Evolutionary conservation across 2,329 filamentous ascomycete genomes (phyloP), one percentile per base, ranked within the genome.

Genomic region (Aspergillus alliaceus): DNA sequence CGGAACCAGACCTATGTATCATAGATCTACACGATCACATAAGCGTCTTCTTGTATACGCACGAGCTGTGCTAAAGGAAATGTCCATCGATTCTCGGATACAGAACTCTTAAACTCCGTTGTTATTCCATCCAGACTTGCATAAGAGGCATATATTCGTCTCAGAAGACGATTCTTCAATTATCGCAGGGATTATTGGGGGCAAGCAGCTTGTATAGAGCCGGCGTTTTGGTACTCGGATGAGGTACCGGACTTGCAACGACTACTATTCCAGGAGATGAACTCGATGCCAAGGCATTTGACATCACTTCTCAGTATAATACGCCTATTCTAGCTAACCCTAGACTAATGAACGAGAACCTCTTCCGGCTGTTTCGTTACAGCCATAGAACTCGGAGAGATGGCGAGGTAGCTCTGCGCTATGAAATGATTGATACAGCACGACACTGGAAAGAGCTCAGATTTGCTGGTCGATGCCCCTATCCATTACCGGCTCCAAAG

Each of bases 131-230:
- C 70, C 72, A 14, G 75, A 79, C 62, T 57, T 78, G 35, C 69
- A 78, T 59, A 74, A 72, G 65, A 65, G 73, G 57, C 79, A 79
- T 60, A 75, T 79, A 24, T 79, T 77, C 57, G 70, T 79, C 47
- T 75, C 71, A 7, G 66, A 72, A 48, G 67, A 74, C 8, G 66
- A 78, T 52, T 72, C 76, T 14, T 69, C 69, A 24, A 53, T 66
- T 20, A 64, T 79, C 6, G 71, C 74, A 6, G 69, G 66, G 12
- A 72, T 79, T 15, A 75, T 79, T n/a, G 76, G 79, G 79, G 74
- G 76, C 75, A 79, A 61, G 73, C 70, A 1, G 60, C 69, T 39
- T 72, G 69, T 59, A 68, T 78, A 52, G 73, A 78, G 56, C 75
- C 75, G 49, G 69, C 71, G 35, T 78, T 77, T 57, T 72, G 68